A percentile compares a stretch with the other conserved stretches of the same genome.
Conservation (phyloP, 2,329 filamentous ascomycete species). For the Remersonia thermophila region DNA sequence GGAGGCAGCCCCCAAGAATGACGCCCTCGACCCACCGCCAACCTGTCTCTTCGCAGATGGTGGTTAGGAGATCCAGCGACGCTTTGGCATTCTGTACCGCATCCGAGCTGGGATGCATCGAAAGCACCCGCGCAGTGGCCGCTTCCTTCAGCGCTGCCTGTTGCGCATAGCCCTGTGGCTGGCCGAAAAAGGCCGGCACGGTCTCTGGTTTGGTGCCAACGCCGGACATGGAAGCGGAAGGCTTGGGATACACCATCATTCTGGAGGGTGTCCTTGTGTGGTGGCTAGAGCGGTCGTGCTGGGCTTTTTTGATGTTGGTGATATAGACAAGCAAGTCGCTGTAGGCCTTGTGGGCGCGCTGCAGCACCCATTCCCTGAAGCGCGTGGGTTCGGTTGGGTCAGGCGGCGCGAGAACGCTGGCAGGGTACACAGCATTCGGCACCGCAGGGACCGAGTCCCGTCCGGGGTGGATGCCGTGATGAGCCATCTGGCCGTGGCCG, state of each 20-base stretch:
- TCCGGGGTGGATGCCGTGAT: slow-evolving; percentile 18
- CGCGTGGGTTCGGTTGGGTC: slow-evolving; percentile 23
- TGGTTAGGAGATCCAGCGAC: slow-evolving; percentile 59
- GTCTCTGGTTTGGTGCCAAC: slow-evolving; percentile 6
- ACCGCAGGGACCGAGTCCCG: slow-evolving; percentile 18
- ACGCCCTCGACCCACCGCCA: slow-evolving; percentile 93
- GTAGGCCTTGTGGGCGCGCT: slow-evolving; percentile 61
- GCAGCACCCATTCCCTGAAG: slow-evolving; percentile 57
- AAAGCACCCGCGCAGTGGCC: not conserved
- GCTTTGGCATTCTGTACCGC: slow-evolving; percentile 39
- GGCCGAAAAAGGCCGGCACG: slow-evolving; percentile 4
- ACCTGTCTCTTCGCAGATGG: slow-evolving; percentile 63
- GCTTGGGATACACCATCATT: slow-evolving; percentile 43
- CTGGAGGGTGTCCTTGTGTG: slow-evolving; percentile 30
- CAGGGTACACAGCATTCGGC: slow-evolving; percentile 7
- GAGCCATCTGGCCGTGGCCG: slow-evolving; percentile 13
- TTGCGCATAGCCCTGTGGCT: slow-evolving; percentile 10
- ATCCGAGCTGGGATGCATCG: too few relatives aligned
- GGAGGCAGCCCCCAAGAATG: slow-evolving; percentile 77
- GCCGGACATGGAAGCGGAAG: slow-evolving; percentile 27
- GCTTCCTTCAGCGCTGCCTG: slow-evolving; percentile 3
- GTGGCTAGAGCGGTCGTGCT: slow-evolving; percentile 26
- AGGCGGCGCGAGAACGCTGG: slow-evolving; percentile 5
- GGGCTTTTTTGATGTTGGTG: slow-evolving; percentile 44
- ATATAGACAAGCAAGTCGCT: slow-evolving; percentile 56